Percentiles rank a stretch among this genome's conserved stretches.
Evolutionary conservation across 768 basidiomycete species (phyloP).

Genomic region (Mycena leptocephala): DNA sequence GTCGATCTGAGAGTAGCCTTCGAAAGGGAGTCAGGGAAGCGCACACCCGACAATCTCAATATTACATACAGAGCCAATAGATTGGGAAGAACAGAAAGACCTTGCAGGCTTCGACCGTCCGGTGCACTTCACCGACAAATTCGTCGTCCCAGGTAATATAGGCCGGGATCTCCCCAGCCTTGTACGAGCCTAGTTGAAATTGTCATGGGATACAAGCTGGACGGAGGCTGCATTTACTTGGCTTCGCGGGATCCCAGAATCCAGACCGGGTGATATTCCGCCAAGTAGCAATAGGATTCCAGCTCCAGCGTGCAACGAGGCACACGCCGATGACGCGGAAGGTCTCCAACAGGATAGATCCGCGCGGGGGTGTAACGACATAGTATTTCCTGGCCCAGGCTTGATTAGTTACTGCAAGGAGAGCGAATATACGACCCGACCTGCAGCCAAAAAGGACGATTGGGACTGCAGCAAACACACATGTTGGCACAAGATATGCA

Average conservation of each 20-base stretch:
- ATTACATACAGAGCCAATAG: constrained; percentile 60
- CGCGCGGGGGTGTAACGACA: constrained; percentile 46
- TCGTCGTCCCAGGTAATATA: constrained; percentile 67
- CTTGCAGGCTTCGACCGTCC: constrained; percentile 63
- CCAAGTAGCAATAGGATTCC: constrained; percentile 54
- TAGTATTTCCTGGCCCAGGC: constrained; percentile 10
- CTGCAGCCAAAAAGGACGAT: constrained; percentile 60
- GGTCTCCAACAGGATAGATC: constrained; percentile 62
- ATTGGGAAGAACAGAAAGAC: constrained; percentile 72
- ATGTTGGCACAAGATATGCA: constrained; percentile 66
- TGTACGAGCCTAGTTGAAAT: constrained; percentile 49
- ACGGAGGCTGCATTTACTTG: constrained; percentile 56
- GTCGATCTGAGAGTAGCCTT: no score
- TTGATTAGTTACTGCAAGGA: no score
- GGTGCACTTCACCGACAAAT: no score
- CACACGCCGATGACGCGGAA: constrained; percentile 56
- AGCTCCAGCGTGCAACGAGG: constrained; percentile 54
- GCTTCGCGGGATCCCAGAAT: constrained; percentile 68
- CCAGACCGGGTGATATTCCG: constrained; percentile 47
- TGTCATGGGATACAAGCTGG: no score
- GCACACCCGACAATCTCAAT: no score
- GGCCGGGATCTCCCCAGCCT: constrained; percentile 47
- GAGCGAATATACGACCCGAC: no score
- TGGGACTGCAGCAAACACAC: constrained; percentile 64
- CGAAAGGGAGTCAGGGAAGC: no score